phyloP scores from a whole-genome alignment of 75 land plant species.

The Selaginella moellendorffii region DNA sequence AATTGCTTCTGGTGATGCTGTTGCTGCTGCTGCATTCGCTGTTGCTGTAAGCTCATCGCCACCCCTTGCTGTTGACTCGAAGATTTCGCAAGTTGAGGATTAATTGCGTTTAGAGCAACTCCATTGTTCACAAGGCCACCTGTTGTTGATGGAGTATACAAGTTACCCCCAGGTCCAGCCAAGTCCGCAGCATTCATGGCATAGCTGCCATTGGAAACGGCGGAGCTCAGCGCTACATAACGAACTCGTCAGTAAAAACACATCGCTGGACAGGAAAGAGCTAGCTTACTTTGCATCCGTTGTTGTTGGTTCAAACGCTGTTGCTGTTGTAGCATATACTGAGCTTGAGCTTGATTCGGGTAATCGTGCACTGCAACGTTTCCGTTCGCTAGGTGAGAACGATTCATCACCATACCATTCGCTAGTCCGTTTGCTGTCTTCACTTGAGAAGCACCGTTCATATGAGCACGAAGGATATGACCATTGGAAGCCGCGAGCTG shows the following conservation, averaged over 20 bases:
- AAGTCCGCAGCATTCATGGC: constrained; percentile 39
- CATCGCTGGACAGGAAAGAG: constrained; percentile 16
- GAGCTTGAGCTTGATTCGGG: constrained; percentile 19
- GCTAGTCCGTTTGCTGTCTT: constrained; percentile 38
- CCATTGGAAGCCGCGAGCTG: constrained; percentile 23
- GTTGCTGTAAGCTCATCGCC: constrained; percentile 18
- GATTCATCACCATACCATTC: constrained; percentile 34
- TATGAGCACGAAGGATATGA: constrained; percentile 39
- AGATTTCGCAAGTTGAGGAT: not conserved
- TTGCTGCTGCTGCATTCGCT: constrained; percentile 19
- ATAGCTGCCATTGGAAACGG: constrained; percentile 43
- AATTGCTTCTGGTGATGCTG: constrained; percentile 16
- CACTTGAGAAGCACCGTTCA: constrained; percentile 26
- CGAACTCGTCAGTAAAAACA: not conserved
- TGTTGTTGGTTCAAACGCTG: constrained; percentile 15
- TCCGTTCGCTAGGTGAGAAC: constrained; percentile 46
- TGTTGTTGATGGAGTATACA: constrained; percentile 34
- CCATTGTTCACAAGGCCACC: constrained; percentile 32
- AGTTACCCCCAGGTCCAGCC: constrained; percentile 37
- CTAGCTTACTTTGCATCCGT: not conserved
- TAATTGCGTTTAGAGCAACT: constrained; percentile 23
- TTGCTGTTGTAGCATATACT: constrained; percentile 23
- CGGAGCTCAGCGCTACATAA: constrained; percentile 12
- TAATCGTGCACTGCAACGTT: constrained; percentile 22
- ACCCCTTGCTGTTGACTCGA: too few relatives aligned